These are phyloP conservation scores for Starmera stellimalicola DNA, from an alignment of 1,139 yeast species.

Conservation along the genomic window DNA sequence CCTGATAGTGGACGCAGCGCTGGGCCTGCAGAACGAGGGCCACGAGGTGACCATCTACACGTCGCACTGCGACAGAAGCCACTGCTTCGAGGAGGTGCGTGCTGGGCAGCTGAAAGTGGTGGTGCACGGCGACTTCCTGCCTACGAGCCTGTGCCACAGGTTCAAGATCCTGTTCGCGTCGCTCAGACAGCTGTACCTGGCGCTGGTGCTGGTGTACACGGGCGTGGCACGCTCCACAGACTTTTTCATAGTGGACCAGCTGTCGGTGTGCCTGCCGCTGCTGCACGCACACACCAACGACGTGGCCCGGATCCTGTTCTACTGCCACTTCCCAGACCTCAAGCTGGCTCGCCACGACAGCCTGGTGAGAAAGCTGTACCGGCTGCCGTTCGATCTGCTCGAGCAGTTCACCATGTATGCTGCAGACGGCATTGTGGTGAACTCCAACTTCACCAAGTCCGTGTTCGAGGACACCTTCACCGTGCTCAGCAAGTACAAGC, in stretches of 20 bases:
- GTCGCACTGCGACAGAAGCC: conserved; percentile 78
- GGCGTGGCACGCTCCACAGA: conserved; percentile 48
- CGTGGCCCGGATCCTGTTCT: conserved; percentile 49
- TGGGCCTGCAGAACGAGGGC: conserved; percentile 67
- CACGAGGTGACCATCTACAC: conserved; percentile 68
- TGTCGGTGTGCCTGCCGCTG: conserved; percentile 78
- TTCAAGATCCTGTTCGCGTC: conserved; percentile 80
- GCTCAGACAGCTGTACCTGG: conserved; percentile 67
- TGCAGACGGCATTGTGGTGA: conserved; percentile 78
- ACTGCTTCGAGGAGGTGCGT: conserved; percentile 85
- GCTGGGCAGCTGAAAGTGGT: conserved; percentile 45
- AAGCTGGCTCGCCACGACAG: conserved; percentile 55
- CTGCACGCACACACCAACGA: conserved; percentile 38
- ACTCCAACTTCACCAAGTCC: conserved; percentile 71
- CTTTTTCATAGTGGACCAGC: conserved; percentile 77
- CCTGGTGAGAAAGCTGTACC: conserved; percentile 49
- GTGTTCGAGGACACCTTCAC: conserved; percentile 61
- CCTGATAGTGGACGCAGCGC: conserved; percentile 88
- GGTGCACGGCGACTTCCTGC: conserved; percentile 77
- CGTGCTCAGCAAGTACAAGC: conserved; percentile 20
- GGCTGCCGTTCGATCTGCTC: conserved; percentile 71
- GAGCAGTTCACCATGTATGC: conserved; percentile 76
- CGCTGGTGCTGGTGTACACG: conserved; percentile 36
- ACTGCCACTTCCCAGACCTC: conserved; percentile 96
- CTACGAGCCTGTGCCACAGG: conserved; percentile 55